Percentiles rank a stretch among this genome's conserved stretches.
phyloP scores from a whole-genome alignment of 2,329 filamentous ascomycete species.

The Ophiocordyceps australis region DNA sequence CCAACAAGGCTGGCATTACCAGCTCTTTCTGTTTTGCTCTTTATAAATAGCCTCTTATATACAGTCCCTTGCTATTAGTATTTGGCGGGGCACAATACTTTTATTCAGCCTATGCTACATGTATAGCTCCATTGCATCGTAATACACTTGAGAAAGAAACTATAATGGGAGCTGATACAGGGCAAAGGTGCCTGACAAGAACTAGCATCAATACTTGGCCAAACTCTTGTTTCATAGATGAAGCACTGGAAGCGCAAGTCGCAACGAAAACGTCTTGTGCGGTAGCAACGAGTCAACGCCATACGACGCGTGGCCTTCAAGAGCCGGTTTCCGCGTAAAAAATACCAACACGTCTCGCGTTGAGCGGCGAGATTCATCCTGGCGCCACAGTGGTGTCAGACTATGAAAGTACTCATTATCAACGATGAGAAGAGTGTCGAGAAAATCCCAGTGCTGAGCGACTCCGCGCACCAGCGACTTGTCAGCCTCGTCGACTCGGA shows the following conservation, averaged over 20 bases:
- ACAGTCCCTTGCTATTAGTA: too few species aligned
- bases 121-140: too few species aligned
- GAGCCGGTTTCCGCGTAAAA: constrained; percentile 10
- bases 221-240: too few species aligned
- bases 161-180: too few species aligned
- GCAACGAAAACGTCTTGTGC: constrained; percentile 8
- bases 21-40: too few species aligned
- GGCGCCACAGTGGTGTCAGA: constrained; percentile 7
- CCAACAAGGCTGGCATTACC: too few species aligned
- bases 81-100: too few species aligned
- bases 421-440: constrained; percentile 10
- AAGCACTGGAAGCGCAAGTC: constrained; percentile 8
- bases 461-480: constrained; percentile 6
- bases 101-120: too few species aligned
- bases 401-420: constrained; percentile 11
- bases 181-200: too few species aligned
- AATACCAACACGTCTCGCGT: constrained; percentile 12
- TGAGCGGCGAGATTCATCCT: constrained; percentile 6
- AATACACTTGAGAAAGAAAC: too few species aligned
- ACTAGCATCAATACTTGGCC: too few species aligned
- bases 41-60: too few species aligned
- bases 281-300: constrained; percentile 8
- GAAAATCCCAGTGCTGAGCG: constrained; percentile 8
- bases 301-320: constrained; percentile 6
- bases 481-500: constrained; percentile 5